Base-by-base conservation (phyloP, 2,329 filamentous ascomycete species). In the Alternaria arborescens region DNA sequence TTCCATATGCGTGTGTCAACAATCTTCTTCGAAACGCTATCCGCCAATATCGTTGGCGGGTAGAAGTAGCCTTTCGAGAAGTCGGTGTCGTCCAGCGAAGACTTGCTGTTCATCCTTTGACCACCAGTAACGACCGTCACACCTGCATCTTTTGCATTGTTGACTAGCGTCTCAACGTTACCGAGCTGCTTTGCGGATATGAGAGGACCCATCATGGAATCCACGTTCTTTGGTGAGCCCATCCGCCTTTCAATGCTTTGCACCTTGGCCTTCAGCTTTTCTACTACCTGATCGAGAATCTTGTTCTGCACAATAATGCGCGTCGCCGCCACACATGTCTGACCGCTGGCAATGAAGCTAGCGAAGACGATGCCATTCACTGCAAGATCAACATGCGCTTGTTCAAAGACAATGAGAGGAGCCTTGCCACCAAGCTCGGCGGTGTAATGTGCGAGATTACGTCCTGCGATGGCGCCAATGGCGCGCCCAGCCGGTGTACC, bases 131-230 rank as follows among this genome's bases (percentile, higher is more conserved):
- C 66, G 4, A 83, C 70, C 7, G 67, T 76, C 1, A 79, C 80
- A 2, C 82, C 81, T 3, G 80, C 68, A 30, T 65, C 58, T 14
- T 71, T 61, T 10, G 73, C 79, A 41, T 77, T 75, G 44, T 74
- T 66, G 16, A 81, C 78, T 0, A 83, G 71, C 3, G 62, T 64
- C 18, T 66, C 63, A 0, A 82, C 79, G 30, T 80, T 79, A 0
- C 52, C 66, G 1, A 81, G 68, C 50, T 83, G 84, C 67, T 81
- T 83, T 6, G 80, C 81, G 0, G 88, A 89, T 34, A 91, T 84
- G 2, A 91, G 77, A 0, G 87, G 86, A 0, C 89, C 89, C 84
- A 91, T 91, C 75, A 86, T 85, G 0, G 86, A 88, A 2, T 81
- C 81, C 0, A 79, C 77, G 55, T 89, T 86, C 3, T 75, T 80